Conservation (phyloP, 176 grass and related monocot genomes). For the Raddia distichophylla region DNA sequence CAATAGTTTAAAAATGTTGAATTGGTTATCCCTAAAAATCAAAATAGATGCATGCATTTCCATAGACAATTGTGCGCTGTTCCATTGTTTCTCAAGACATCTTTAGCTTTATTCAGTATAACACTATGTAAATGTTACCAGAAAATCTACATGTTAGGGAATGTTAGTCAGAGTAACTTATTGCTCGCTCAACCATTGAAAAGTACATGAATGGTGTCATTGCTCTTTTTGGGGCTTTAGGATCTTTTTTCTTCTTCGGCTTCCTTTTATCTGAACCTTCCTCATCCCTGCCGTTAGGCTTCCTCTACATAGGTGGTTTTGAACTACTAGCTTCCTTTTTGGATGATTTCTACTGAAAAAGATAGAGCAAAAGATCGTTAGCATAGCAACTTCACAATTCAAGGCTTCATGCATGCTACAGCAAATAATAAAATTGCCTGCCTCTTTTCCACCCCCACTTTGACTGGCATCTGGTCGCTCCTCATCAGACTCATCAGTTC, state of each 20-base stretch:
- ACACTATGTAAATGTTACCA: background rate
- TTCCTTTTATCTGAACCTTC: constrained; percentile 83
- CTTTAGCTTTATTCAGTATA: background rate
- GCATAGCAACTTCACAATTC: background rate
- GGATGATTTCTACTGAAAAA: constrained; percentile 57
- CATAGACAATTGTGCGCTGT: background rate
- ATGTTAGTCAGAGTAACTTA: constrained; percentile 44
- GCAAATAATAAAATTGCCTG: constrained; percentile 40
- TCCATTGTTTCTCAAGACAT: constrained; percentile 14
- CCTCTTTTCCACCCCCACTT: constrained; percentile 78
- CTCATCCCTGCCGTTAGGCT: constrained; percentile 72
- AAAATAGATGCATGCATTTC: background rate
- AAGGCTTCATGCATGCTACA: constrained; percentile 17
- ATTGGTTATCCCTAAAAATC: background rate
- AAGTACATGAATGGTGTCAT: constrained; percentile 97
- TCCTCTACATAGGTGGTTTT: constrained; percentile 74
- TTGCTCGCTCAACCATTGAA: constrained; percentile 87
- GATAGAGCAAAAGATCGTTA: constrained; percentile 26
- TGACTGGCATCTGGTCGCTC: constrained; percentile 92
- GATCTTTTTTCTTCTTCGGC: constrained; percentile 95
- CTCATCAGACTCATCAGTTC: constrained; percentile 90
- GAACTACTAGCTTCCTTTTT: constrained; percentile 79
- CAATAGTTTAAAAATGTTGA: background rate
- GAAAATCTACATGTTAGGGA: background rate
- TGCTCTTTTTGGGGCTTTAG: constrained; percentile 93